Percentiles rank a stretch among this genome's conserved stretches.
Conservation (phyloP, 1,139 yeast genomes). For the Kurtzmaniella quercitrusa region DNA sequence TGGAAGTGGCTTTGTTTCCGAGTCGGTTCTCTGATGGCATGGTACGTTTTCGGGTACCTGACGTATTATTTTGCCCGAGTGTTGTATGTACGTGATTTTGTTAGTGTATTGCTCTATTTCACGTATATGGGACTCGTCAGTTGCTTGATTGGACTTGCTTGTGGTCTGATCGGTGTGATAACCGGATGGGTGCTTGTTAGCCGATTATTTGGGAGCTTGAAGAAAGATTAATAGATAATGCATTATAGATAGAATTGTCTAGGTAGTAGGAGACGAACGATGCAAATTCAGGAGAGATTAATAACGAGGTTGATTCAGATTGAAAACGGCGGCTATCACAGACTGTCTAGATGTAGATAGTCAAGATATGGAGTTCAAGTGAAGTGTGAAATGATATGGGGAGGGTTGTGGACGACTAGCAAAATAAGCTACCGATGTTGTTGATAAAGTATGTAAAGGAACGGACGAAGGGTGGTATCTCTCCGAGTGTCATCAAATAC, state of each 20-base stretch:
- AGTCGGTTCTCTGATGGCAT: slow-evolving; percentile 67
- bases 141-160: slow-evolving; percentile 58
- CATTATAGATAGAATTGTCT: not conserved
- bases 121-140: slow-evolving; percentile 68
- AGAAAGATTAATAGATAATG: slow-evolving; percentile 41
- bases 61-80: slow-evolving; percentile 58
- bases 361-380: too few species aligned
- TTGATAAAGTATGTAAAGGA: too few species aligned
- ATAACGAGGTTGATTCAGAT: too few species aligned
- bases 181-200: slow-evolving; percentile 60
- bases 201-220: slow-evolving; percentile 53
- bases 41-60: slow-evolving; percentile 68
- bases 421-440: too few species aligned
- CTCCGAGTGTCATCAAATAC: too few species aligned
- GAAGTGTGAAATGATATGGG: too few species aligned
- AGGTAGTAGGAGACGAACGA: too few species aligned
- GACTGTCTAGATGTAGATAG: too few species aligned
- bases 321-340: too few species aligned
- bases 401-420: too few species aligned
- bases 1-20: slow-evolving; percentile 88
- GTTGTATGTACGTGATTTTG: slow-evolving; percentile 59
- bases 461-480: too few species aligned
- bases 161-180: slow-evolving; percentile 72
- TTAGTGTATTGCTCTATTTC: slow-evolving; percentile 67
- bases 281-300: too few species aligned